Conservation (phyloP, 331 rosid species). For the Ulmus americana region DNA sequence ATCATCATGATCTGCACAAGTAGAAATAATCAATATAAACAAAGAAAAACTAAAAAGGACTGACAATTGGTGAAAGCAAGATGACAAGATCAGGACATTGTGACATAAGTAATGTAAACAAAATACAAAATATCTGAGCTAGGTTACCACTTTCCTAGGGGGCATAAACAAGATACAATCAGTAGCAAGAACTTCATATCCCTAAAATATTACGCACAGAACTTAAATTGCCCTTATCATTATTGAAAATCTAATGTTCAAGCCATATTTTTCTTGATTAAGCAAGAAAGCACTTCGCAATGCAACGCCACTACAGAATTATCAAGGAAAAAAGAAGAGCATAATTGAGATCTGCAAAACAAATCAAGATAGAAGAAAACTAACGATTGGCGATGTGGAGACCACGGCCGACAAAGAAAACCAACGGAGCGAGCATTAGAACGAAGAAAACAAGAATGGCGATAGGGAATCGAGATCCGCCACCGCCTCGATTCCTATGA, state of each 20-base stretch:
- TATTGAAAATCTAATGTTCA: not conserved
- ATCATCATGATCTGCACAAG: conserved; percentile 50
- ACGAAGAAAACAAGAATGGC: conserved; percentile 38
- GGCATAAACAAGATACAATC: not conserved
- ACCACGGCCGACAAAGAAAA: conserved; percentile 51
- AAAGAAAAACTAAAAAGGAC: not conserved
- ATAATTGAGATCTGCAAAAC: not conserved
- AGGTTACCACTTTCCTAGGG: not conserved
- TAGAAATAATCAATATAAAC: conserved; percentile 21
- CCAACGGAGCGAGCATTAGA: conserved; percentile 40
- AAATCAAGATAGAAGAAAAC: conserved; percentile 21
- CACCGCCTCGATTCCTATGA: conserved; percentile 33
- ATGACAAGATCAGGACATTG: not conserved
- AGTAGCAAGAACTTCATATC: not conserved
- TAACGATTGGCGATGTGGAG: conserved; percentile 42
- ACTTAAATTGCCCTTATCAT: not conserved
- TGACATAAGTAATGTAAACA: not conserved
- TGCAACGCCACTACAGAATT: not conserved
- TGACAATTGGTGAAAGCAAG: not conserved
- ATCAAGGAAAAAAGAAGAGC: not conserved
- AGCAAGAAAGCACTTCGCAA: not conserved
- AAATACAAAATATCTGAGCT: not conserved
- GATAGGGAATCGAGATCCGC: conserved; percentile 39
- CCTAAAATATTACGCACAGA: not conserved
- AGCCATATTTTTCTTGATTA: not conserved